Evolutionary conservation across 2,329 filamentous ascomycete species (phyloP).

Genomic region (Diaporthe sp.): DNA sequence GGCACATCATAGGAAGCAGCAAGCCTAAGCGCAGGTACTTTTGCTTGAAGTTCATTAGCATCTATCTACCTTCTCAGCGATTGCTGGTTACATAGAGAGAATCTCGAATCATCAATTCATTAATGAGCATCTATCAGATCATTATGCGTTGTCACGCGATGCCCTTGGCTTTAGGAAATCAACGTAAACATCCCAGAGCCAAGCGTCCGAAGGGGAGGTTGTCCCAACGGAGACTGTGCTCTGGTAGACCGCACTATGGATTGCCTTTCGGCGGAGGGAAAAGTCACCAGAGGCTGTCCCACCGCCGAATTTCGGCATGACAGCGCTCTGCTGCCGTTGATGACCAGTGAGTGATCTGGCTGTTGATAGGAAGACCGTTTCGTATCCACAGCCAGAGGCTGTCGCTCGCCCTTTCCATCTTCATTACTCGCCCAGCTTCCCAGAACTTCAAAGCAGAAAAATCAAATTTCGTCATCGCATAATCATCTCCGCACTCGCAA

Average conservation of each 20-base stretch:
- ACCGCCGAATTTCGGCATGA: not conserved
- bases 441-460: conserved; percentile 14
- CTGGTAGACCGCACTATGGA: not conserved
- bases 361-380: not conserved
- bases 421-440: conserved; percentile 18
- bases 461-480: not conserved
- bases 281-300: not conserved
- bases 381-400: not conserved
- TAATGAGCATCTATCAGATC: conserved; percentile 11
- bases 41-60: not conserved
- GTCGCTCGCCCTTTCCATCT: not conserved
- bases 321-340: not conserved
- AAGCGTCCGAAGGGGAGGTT: not conserved
- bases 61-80: not conserved
- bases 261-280: not conserved
- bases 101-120: conserved; percentile 2
- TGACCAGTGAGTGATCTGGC: not conserved
- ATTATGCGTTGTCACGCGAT: not conserved
- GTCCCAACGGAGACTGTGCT: conserved; percentile 9
- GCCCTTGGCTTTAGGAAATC: not conserved
- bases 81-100: no score
- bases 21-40: not conserved
- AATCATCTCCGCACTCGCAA: not conserved
- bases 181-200: not conserved
- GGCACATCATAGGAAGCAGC: not conserved